A percentile compares a stretch with the other conserved stretches of the same genome.
Evolutionary conservation across 1,284 basidiomycete genomes (phyloP).

Genomic region (Pseudozyma hubeiensis): DNA sequence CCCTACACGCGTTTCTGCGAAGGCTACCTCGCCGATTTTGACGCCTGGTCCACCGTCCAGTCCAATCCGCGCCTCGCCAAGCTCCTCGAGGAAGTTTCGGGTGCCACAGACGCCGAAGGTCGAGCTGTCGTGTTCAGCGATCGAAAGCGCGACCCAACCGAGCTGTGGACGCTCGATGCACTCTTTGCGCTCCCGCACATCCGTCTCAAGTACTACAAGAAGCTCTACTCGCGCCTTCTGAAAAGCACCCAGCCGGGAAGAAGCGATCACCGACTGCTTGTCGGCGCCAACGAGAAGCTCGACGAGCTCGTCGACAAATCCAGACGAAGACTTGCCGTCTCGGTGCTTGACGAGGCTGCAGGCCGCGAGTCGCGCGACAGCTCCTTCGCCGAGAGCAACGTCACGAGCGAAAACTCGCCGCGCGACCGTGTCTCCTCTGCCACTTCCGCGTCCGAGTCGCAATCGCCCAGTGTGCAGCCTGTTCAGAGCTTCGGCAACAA

Average conservation of each 20-base stretch:
- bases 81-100: slow-evolving; percentile 80
- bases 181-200: slow-evolving; percentile 87
- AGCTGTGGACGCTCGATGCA: slow-evolving; percentile 83
- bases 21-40: slow-evolving; percentile 82
- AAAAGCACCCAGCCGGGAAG: slow-evolving; percentile 88
- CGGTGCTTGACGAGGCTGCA: slow-evolving; percentile 49
- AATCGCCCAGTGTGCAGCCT: slow-evolving; percentile 29
- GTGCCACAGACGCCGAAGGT: slow-evolving; percentile 46
- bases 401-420: slow-evolving; percentile 37
- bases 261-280: slow-evolving; percentile 85
- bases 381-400: slow-evolving; percentile 53
- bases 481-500: slow-evolving; percentile 20
- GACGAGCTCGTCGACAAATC: slow-evolving; percentile 79
- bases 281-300: slow-evolving; percentile 83
- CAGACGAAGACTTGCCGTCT: slow-evolving; percentile 51
- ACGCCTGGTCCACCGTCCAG: slow-evolving; percentile 82
- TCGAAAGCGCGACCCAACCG: slow-evolving; percentile 46
- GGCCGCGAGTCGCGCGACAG: slow-evolving; percentile 46
- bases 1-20: slow-evolving; percentile 86
- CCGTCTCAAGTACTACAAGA: slow-evolving; percentile 90
- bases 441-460: slow-evolving; percentile 46
- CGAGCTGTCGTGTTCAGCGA: slow-evolving; percentile 50
- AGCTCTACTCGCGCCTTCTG: slow-evolving; percentile 85
- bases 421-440: slow-evolving; percentile 53
- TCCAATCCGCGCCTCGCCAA: slow-evolving; percentile 78